Evolutionary conservation across 2,329 filamentous ascomycete genomes (phyloP), one percentile per base, ranked within the genome.

Genomic region (Penicillium verrucosum): DNA sequence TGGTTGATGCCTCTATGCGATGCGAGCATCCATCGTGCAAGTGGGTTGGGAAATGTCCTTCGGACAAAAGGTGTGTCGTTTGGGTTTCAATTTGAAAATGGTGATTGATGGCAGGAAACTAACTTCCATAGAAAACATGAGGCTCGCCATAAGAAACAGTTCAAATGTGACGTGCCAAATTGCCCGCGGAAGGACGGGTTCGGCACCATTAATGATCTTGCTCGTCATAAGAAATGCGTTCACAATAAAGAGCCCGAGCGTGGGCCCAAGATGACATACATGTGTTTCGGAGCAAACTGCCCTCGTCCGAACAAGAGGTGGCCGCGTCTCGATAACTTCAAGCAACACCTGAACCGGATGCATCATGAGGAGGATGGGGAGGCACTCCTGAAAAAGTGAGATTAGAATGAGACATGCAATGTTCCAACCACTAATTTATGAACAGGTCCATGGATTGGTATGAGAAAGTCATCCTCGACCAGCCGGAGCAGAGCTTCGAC

Each of bases 271-370:
- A 81, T 81, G 58, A 78, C 78, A 38, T 90, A 82, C 61, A 81
- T 79, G 54, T 94, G 89, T 68, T 80, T 79, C 49, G 75, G 82
- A 6, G 73, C 73, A 7, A 66, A 75, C 23, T 91, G 88, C 65
- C 78, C 75, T 25, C 82, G 78, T 25, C 86, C 79, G 59, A 77
- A 77, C 1, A 96, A 95, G 70, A 76, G 81, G 36, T 96, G 90
- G 90, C 88, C 89, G 0, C 84, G 92, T 23, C 79, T 87, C 49
- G 92, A 97, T 72, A 97, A 97, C 68, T 96, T 96, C 71, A 87
- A 87, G 59, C 85, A 88, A 36, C 92, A 97, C 69, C 80, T 96
- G 44, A 79, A 77, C 48, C 83, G 87, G 11, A 85, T 90, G 65
- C 92, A 96, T 70, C 59, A 68, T 1, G 69, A 79, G 5, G 73